phyloP scores from a whole-genome alignment of 495 filamentous ascomycete genomes.

The Xylaria cubensis region DNA sequence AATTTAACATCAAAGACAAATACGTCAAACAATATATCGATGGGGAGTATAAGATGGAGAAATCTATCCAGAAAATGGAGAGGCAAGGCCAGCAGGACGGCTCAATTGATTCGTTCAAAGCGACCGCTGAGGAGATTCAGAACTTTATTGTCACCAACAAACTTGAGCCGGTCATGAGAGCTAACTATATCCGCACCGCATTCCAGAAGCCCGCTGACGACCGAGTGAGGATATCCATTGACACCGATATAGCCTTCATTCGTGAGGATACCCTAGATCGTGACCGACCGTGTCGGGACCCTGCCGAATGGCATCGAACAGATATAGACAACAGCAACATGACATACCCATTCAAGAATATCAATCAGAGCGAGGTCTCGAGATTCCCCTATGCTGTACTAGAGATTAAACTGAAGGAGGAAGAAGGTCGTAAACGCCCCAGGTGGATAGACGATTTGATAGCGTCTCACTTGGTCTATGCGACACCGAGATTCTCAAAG shows the following conservation, averaged over 20 bases:
- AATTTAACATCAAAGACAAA: slow-evolving; percentile 88
- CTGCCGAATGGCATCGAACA: slow-evolving; percentile 84
- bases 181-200: slow-evolving; percentile 92
- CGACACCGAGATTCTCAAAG: slow-evolving; percentile 90
- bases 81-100: slow-evolving; percentile 64
- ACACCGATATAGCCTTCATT: slow-evolving; percentile 91
- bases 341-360: slow-evolving; percentile 81
- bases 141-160: slow-evolving; percentile 76
- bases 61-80: slow-evolving; percentile 82
- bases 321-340: slow-evolving; percentile 87
- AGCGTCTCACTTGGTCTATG: slow-evolving; percentile 88
- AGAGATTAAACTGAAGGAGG: slow-evolving; percentile 88
- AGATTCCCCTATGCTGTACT: slow-evolving; percentile 89
- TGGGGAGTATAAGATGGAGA: slow-evolving; percentile 91
- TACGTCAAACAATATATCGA: slow-evolving; percentile 89
- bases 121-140: slow-evolving; percentile 78
- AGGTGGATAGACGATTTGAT: slow-evolving; percentile 91
- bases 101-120: slow-evolving; percentile 71
- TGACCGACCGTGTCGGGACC: slow-evolving; percentile 85
- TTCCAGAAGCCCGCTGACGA: slow-evolving; percentile 96
- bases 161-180: slow-evolving; percentile 84
- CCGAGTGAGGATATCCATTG: slow-evolving; percentile 87
- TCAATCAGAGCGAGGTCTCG: slow-evolving; percentile 90
- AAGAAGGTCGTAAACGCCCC: slow-evolving; percentile 68
- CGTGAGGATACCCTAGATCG: slow-evolving; percentile 86